Evolutionary conservation across 2,329 filamentous ascomycete genomes (phyloP), one percentile per base, ranked within the genome.

Genomic region (Hansfordia pulvinata): DNA sequence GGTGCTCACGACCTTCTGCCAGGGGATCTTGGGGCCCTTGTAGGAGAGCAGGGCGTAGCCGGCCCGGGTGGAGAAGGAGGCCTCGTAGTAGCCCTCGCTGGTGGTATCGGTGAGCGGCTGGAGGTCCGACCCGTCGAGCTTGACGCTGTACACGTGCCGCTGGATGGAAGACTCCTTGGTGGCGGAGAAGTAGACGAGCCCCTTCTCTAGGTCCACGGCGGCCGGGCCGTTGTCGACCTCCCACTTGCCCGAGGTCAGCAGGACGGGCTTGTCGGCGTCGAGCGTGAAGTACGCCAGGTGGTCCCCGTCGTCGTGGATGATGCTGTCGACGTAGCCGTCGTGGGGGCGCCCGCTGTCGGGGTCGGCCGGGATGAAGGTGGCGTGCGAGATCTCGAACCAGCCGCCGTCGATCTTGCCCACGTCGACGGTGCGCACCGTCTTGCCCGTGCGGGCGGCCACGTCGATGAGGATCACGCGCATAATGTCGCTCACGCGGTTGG

Each of bases 331-430:
- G 44, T 98, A 98, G 13, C 90, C 90, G 50, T 94, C 85, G 5
- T 88, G 54, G 2, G 69, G 62, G 13, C 86, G 75, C 10, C 81
- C 82, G 35, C 81, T 83, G 8, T 56, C 50, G 13, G 79, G 68
- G 47, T 94, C 83, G 4, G 84, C 81, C 2, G 90, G 90, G 30
- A 98, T 76, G 45, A 79, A 96, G 10, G 62, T 74, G 4, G 86
- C 93, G 41, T 93, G 78, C 1, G 84, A 83, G 21, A 93, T 83
- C 54, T 98, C 90, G 41, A 94, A 88, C 90, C 90, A 98, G 18
- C 90, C 92, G 13, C 86, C 86, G 48, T 98, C 90, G n/a, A 94
- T 62, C 30, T 77, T 65, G 36, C 74, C 70, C 25, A 94, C 73
- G 49, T 98, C 74, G 25, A 82, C 69, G 12, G 75, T 78, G 35